These are phyloP conservation scores for Acacia confusa DNA, from an alignment of 306 rosid genomes.

Conservation along the genomic window DNA sequence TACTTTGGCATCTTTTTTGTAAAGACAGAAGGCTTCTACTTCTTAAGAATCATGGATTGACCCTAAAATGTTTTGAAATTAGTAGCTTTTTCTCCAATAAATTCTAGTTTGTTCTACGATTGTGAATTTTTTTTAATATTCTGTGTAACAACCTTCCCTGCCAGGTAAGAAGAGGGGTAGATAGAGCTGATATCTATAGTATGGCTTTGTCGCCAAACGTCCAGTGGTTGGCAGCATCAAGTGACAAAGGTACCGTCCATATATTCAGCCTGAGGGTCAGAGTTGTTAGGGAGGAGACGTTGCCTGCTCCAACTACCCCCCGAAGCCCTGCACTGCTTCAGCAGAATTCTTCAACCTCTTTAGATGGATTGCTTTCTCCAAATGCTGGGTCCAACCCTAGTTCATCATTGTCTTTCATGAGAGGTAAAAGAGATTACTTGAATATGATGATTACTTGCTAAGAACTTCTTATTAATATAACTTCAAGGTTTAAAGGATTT, in stretches of 20 bases:
- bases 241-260: constrained; percentile 95
- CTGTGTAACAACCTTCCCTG: constrained; percentile 7
- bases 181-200: constrained; percentile 86
- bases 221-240: constrained; percentile 94
- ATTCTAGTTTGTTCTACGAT: constrained; percentile 22
- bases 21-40: constrained; percentile 14
- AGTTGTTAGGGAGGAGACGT: constrained; percentile 62
- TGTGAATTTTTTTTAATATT: not conserved
- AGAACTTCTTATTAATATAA: constrained; percentile 23
- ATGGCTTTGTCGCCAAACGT: constrained; percentile 82
- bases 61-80: not conserved
- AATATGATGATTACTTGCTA: not conserved
- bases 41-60: constrained; percentile 1
- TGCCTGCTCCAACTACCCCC: constrained; percentile 39
- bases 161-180: constrained; percentile 94
- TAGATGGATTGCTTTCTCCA: constrained; percentile 73
- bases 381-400: constrained; percentile 77
- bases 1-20: not conserved
- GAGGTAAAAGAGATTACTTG: constrained; percentile 54
- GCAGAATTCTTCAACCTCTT: constrained; percentile 76
- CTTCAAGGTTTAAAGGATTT: constrained; percentile 20
- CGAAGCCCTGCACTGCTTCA: constrained; percentile 59
- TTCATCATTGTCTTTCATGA: constrained; percentile 90
- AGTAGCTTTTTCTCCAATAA: not conserved
- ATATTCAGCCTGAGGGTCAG: constrained; percentile 87